Base-by-base conservation (phyloP, 106 monocot genomes). In the Ottelia alismoides region DNA sequence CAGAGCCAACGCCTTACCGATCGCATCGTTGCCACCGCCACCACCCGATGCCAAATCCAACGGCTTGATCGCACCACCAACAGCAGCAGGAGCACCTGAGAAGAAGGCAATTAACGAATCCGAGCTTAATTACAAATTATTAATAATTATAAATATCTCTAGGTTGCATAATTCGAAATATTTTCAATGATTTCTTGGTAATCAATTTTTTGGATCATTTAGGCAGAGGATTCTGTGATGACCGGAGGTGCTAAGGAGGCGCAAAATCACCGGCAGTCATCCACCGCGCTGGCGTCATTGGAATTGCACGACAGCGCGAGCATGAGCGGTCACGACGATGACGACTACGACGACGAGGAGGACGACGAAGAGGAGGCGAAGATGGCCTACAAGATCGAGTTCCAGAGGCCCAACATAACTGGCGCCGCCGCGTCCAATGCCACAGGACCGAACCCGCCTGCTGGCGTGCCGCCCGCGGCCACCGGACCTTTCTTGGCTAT, bases 211-310 rank as follows among this genome's bases (percentile, higher is more conserved):
- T 22, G 22, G 53, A 46, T 77, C 56, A 55, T 86, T 73, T 77
- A 86, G 86, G 74, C 86, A 81, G 86, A 77, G 63, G 81, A 72
- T 68, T 75, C 64, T 56, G 71, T 87, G 78, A 87, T 69, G 74
- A 81, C n/a, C 81, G 67, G 10, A 69, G 65, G 74, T 69, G 68
- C 61, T 9, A 21, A 56, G 14, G 69, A 55, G 20, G 53, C 52
- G 56, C 58, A 51, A 25, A 30, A 49, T 14, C 49, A 58, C 6
- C 57, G 19, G 11, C 55, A 25, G 46, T 65, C 69, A n/a, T n/a
- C n/a, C n/a, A n/a, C n/a, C n/a, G n/a, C n/a, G n/a, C n/a, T n/a
- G 23, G 29, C 12, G 2, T 20, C 25, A 11, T 17, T 30, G 30
- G 56, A 70, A 29, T 19, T 29, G 2, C 56, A 71, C 28, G 69